phyloP scores from a whole-genome alignment of 768 basidiomycete genomes.

The Leccinum obscurum region DNA sequence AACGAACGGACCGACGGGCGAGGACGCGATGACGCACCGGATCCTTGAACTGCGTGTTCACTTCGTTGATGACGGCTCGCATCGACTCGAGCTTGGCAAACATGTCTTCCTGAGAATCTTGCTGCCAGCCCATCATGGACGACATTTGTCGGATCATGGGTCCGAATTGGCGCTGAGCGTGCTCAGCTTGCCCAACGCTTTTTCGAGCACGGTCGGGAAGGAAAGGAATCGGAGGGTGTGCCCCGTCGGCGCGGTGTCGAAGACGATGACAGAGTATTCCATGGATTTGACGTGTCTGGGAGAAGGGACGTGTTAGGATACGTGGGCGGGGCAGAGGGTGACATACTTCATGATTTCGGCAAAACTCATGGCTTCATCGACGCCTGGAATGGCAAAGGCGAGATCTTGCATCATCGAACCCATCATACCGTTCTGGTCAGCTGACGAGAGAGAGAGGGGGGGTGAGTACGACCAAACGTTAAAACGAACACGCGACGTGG shows the following conservation, averaged over 20 bases:
- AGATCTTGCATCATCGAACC: constrained; percentile 99
- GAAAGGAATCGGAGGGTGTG: constrained; percentile 98
- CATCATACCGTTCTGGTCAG: constrained; percentile 93
- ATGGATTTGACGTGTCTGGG: constrained; percentile 97
- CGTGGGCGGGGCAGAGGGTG: background rate
- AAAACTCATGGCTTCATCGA: no score
- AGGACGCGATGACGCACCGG: constrained; percentile 56
- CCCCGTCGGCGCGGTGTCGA: constrained; percentile 98
- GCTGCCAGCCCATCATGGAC: constrained; percentile 92
- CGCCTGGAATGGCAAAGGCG: constrained; percentile 98
- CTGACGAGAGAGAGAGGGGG: constrained; percentile 37
- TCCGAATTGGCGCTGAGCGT: constrained; percentile 90
- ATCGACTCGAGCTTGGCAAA: constrained; percentile 97
- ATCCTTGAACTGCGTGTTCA: constrained; percentile 99
- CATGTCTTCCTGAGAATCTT: constrained; percentile 94
- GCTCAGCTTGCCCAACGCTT: constrained; percentile 93
- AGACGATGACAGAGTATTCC: constrained; percentile 99
- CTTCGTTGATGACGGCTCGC: constrained; percentile 96
- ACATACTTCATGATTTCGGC: no score
- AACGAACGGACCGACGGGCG: background rate
- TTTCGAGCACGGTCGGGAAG: constrained; percentile 98
- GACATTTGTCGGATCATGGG: constrained; percentile 98
- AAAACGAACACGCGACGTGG: constrained; percentile 20
- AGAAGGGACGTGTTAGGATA: constrained; percentile 1
- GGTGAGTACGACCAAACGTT: background rate